Conservation (phyloP, 1,284 basidiomycete genomes). For the Melampsora americana region DNA sequence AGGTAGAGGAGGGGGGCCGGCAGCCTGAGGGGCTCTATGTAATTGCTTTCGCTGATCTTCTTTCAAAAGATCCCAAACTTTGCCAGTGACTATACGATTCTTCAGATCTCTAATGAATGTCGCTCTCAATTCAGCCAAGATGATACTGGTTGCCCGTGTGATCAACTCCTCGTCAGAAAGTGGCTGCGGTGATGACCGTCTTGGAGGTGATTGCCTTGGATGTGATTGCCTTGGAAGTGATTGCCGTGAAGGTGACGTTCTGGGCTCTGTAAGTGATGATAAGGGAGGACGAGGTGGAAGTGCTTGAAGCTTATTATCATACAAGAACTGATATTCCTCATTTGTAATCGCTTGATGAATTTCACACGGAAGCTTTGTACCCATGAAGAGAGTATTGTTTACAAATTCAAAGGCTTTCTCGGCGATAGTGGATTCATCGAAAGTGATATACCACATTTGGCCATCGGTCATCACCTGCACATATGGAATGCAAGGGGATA, state of each 20-base stretch:
- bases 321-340: constrained; percentile 16
- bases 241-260: too few relatives aligned
- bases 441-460: constrained; percentile 44
- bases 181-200: constrained; percentile 7
- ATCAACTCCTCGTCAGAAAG: constrained; percentile 61
- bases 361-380: constrained; percentile 28
- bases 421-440: constrained; percentile 21
- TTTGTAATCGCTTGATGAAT: constrained; percentile 31
- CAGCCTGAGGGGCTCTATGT: constrained; percentile 40
- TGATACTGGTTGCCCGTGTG: constrained; percentile 62
- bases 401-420: constrained; percentile 21
- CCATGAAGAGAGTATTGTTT: constrained; percentile 11
- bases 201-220: constrained; percentile 5
- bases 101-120: constrained; percentile 68
- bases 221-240: neutral
- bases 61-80: constrained; percentile 61
- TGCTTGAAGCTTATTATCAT: constrained; percentile 37
- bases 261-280: neutral
- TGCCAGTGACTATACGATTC: constrained; percentile 64
- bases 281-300: constrained; percentile 8
- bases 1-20: neutral
- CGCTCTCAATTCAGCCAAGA: constrained; percentile 64
- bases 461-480: constrained; percentile 41
- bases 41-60: constrained; percentile 56
- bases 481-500: neutral